Conservation (phyloP, 2,329 filamentous ascomycete species). For the Didymella sp. region DNA sequence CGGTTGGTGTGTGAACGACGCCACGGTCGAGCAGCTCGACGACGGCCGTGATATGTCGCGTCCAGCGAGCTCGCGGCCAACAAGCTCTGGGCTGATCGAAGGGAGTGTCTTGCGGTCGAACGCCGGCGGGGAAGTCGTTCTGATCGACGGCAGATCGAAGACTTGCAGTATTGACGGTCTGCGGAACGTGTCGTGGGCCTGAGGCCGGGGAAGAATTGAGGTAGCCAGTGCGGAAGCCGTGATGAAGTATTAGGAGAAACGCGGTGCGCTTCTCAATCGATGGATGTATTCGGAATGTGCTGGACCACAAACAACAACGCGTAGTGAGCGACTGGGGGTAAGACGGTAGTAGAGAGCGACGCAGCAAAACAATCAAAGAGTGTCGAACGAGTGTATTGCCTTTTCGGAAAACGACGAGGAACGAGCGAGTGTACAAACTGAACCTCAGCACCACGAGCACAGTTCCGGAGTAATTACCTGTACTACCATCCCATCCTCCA, state of each 20-base stretch:
- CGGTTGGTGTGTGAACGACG: constrained; percentile 50
- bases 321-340: constrained; percentile 38
- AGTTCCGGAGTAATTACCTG: constrained; percentile 25
- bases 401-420: constrained; percentile 17
- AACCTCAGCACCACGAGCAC: constrained; percentile 17
- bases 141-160: constrained; percentile 57
- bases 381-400: constrained; percentile 32
- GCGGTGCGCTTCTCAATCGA: constrained; percentile 42
- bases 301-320: constrained; percentile 26
- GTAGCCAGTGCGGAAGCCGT: constrained; percentile 68
- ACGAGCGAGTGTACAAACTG: constrained; percentile 12
- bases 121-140: constrained; percentile 51
- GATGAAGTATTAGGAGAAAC: constrained; percentile 47
- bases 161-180: constrained; percentile 58
- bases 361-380: constrained; percentile 21
- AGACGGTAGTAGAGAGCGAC: constrained; percentile 38
- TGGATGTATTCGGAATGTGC: constrained; percentile 17
- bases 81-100: constrained; percentile 53
- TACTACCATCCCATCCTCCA: constrained; percentile 24
- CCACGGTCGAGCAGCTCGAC: constrained; percentile 60
- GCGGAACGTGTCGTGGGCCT: constrained; percentile 61
- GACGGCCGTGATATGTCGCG: constrained; percentile 61
- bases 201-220: constrained; percentile 63
- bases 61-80: constrained; percentile 54
- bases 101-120: constrained; percentile 58